Conservation (phyloP, 306 rosid genomes). For the Ceratonia siliqua region DNA sequence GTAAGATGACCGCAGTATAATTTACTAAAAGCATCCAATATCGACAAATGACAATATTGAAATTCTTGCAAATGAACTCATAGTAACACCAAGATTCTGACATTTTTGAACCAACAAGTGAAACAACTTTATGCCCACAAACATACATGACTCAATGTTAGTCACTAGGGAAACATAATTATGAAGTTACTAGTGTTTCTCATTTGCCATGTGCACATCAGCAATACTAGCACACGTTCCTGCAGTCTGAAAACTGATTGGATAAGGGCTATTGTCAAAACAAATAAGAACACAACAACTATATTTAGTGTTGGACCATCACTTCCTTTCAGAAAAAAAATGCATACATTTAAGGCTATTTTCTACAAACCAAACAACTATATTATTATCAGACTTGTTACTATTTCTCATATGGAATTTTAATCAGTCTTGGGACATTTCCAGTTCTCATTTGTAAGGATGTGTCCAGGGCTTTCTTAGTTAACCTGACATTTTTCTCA, state of each 20-base stretch:
- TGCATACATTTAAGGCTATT: neutral
- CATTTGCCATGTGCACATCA: neutral
- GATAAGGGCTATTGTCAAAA: constrained; percentile 4
- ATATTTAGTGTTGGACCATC: neutral
- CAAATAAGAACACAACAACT: constrained; percentile 3
- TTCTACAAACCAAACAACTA: neutral
- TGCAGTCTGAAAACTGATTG: neutral
- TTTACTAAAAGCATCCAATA: neutral
- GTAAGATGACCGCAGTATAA: neutral
- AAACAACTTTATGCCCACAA: neutral
- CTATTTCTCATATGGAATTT: neutral
- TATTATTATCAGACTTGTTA: neutral
- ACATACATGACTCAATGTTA: neutral
- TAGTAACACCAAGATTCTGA: neutral
- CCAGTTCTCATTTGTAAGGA: neutral
- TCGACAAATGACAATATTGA: neutral
- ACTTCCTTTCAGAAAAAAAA: neutral
- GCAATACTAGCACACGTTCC: neutral
- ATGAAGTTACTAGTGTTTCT: neutral
- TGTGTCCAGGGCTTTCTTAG: neutral
- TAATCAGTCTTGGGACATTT: constrained; percentile 15
- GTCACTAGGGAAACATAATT: neutral
- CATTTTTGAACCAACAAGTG: neutral
- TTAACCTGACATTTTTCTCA: neutral
- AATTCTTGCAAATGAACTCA: neutral